Evolutionary conservation across 208 protist genomes (phyloP), one percentile per base, ranked within the genome.

Genomic region (Blastocrithidia nonstop): DNA sequence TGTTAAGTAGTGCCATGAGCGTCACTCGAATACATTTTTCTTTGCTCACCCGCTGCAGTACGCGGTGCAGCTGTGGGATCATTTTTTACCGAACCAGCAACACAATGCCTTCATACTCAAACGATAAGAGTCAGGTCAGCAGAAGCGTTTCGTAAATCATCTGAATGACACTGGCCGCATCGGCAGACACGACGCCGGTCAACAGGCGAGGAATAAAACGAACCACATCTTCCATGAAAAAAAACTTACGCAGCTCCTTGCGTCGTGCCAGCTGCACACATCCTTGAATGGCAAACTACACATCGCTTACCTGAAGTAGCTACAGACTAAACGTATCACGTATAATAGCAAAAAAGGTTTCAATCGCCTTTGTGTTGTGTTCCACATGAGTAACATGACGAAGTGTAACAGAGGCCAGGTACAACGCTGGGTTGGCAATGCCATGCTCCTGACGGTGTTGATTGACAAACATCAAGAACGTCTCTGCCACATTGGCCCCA

Each of bases 21-120:
- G 83, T 68, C 41, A 93, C 71, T 1, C 87, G 80, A 40, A 92
- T 61, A 48, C 83, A 95, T 68, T 95, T 95, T 54, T 95, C 87
- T 61, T 95, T 95, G 46, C 75, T 78, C 38, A 85, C 57, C n/a
- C 78, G 63, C 49, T 92, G 77, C 26, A 94, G 58, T 13, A 93
- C 74, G 33, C 74, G 71, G 61, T 90, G 80, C 22, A 92, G 55
- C 49, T 90, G 74, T 33, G 80, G 80, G 37, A 94, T 93, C 57
- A 93, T 87, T 20, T 61, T 55, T 24, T 73, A 45, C 25, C 71
- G 36, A 43, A 77, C 69, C 16, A 89, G 60, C 45, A 69, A 29
- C 16, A 88, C 74, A 13, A 87, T 71, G 40, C 80, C 73, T 25
- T 71, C 53, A 61, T 82, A 83, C 54, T 93, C 84, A 33, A 82